Evolutionary conservation across 352 stramenopile species (phyloP), one percentile per base, ranked within the genome.

Genomic region (Globisporangium viniferum): DNA sequence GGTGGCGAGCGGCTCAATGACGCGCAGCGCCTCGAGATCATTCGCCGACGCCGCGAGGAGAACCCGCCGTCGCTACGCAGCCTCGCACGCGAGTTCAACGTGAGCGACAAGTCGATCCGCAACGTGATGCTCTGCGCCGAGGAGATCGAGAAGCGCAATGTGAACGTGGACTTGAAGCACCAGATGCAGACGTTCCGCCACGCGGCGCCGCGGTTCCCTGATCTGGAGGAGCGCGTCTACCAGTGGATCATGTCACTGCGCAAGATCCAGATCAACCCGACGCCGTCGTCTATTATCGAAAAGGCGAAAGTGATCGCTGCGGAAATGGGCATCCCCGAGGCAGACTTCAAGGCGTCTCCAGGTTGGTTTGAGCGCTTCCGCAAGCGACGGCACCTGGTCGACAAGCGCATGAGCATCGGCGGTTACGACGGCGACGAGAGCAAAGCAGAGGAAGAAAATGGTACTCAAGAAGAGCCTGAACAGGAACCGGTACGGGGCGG

Each of bases 11-110:
- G 66, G 5, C 41, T 71, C 41, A 71, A 71, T 36, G 66, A 71
- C 54, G 59, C 49, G 29, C 66, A 71, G 33, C 66, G 66, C 5
- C 66, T 71, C 14, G 66, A 71, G 41, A 71, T 71, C 59, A 66
- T 71, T n/a, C 36, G 51, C 2, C 33, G 59, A n/a, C 66, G 59
- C 9, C 59, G 60, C 10, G 59, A 67, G 44, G 36, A 60, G 51
- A 66, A 71, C n/a, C 59, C 66, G 18, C 66, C 66, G 59, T 71
- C 66, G 29, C 51, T 71, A n/a, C 66, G 66, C 1, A 71, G 56
- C 18, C 41, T 71, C 18, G 66, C 59, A 36, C 51, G 66, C 27
- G 66, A 66, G 20, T 71, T 71, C 51, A 62, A 62, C 15, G 60
- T 71, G 27, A 67, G 49, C 1, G 66, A 71, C 29, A 65, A 65